Evolutionary conservation across 2,329 filamentous ascomycete genomes (phyloP).

Genomic region (Penicillium janthinellum): DNA sequence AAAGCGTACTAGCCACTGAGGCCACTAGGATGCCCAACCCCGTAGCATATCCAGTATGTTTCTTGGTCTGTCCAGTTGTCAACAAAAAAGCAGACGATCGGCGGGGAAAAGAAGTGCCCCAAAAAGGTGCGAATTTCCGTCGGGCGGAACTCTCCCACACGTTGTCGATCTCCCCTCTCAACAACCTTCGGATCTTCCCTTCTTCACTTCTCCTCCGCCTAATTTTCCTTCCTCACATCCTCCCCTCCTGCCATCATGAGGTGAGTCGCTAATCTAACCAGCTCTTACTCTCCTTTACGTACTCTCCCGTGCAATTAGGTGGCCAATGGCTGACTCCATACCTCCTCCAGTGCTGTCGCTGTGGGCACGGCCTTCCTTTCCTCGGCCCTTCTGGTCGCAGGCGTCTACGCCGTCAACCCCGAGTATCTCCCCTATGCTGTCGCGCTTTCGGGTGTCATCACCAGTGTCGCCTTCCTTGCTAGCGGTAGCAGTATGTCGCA

Average conservation of each 20-base stretch:
- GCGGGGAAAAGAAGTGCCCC: constrained; percentile 8
- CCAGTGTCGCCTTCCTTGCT: constrained; percentile 70
- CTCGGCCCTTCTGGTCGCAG: constrained; percentile 74
- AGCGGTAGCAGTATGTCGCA: constrained; percentile 58
- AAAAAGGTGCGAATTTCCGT: constrained; percentile 26
- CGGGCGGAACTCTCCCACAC: constrained; percentile 18
- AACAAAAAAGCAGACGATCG: background rate
- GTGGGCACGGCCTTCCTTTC: constrained; percentile 83
- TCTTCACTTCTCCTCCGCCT: background rate
- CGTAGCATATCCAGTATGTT: too few relatives aligned
- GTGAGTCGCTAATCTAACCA: constrained; percentile 17
- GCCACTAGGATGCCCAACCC: too few relatives aligned
- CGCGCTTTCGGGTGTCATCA: constrained; percentile 65
- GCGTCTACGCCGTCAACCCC: constrained; percentile 74
- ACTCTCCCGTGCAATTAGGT: background rate
- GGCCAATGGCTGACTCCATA: constrained; percentile 14
- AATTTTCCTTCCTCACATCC: constrained; percentile 10
- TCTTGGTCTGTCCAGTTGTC: background rate
- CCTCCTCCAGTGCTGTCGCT: constrained; percentile 47
- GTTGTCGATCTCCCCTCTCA: background rate
- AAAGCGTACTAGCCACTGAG: too few relatives aligned
- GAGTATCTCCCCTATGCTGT: constrained; percentile 75
- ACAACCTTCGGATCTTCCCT: background rate
- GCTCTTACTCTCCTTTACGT: background rate
- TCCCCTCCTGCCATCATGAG: constrained; percentile 30